Conservation (phyloP, 2,329 filamentous ascomycete genomes). For the Aureobasidium sp. region DNA sequence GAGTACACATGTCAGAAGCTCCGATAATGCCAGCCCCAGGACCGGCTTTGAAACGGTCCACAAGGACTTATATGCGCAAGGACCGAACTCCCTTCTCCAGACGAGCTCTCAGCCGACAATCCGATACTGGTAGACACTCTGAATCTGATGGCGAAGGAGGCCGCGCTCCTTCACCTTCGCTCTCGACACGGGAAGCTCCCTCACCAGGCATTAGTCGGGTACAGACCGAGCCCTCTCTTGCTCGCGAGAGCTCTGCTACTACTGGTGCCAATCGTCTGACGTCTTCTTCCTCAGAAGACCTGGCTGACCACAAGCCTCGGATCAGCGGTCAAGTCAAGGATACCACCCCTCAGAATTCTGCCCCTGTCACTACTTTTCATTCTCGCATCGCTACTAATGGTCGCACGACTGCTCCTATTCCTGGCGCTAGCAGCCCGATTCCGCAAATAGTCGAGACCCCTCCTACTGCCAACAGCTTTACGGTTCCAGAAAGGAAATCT, state of each 20-base stretch:
- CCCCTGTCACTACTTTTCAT: slow-evolving; percentile 42
- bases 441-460: slow-evolving; percentile 61
- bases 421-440: slow-evolving; percentile 42
- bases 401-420: slow-evolving; percentile 46
- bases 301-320: slow-evolving; percentile 8
- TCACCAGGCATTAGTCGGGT: slow-evolving; percentile 54
- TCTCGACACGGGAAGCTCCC: slow-evolving; percentile 36
- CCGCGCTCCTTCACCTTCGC: slow-evolving; percentile 39
- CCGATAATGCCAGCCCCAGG: slow-evolving; percentile 75
- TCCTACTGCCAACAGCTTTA: slow-evolving; percentile 27
- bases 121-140: slow-evolving; percentile 46
- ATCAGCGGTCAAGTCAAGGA: not conserved
- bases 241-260: slow-evolving; percentile 19
- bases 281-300: slow-evolving; percentile 26
- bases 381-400: slow-evolving; percentile 52
- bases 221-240: slow-evolving; percentile 59
- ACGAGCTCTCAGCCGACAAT: slow-evolving; percentile 55
- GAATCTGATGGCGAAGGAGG: slow-evolving; percentile 42
- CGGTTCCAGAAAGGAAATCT: slow-evolving; percentile 46
- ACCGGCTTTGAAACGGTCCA: slow-evolving; percentile 78
- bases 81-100: slow-evolving; percentile 62
- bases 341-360: slow-evolving; percentile 23
- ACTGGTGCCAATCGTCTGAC: slow-evolving; percentile 24
- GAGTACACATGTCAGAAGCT: slow-evolving; percentile 33
- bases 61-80: slow-evolving; percentile 52